Evolutionary conservation across 257 asterid species (phyloP).

Genomic region (Verbena officinalis): DNA sequence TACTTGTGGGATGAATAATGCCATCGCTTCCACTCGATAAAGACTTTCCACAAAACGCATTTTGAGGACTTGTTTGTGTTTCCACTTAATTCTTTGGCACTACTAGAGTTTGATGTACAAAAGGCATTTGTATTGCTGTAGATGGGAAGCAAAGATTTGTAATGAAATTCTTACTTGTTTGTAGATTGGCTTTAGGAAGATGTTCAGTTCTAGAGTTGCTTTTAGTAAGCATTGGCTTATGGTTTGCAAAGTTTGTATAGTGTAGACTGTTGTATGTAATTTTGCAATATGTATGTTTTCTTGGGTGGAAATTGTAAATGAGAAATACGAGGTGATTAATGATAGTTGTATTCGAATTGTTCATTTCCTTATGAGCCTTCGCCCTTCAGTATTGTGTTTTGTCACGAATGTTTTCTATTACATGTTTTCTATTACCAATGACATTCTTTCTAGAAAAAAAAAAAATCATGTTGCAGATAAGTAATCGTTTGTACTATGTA

Average conservation of each 20-base stretch:
- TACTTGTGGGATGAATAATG: neutral
- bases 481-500: neutral
- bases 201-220: no score
- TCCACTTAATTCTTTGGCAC: neutral
- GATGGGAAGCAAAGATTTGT: neutral
- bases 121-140: neutral
- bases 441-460: no score
- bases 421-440: no score
- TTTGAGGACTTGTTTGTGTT: neutral
- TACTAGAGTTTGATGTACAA: neutral
- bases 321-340: neutral
- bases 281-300: neutral
- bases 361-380: no score
- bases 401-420: no score
- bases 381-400: no score
- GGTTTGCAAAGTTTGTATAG: neutral
- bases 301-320: conserved; percentile 12
- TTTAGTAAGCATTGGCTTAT: no score
- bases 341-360: no score
- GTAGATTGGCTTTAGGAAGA: no score
- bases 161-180: neutral
- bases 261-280: neutral
- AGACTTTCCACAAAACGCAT: neutral
- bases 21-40: neutral
- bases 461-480: no score